Conservation (phyloP, 805 yeast genomes). For the Lachancea dasiensis region DNA sequence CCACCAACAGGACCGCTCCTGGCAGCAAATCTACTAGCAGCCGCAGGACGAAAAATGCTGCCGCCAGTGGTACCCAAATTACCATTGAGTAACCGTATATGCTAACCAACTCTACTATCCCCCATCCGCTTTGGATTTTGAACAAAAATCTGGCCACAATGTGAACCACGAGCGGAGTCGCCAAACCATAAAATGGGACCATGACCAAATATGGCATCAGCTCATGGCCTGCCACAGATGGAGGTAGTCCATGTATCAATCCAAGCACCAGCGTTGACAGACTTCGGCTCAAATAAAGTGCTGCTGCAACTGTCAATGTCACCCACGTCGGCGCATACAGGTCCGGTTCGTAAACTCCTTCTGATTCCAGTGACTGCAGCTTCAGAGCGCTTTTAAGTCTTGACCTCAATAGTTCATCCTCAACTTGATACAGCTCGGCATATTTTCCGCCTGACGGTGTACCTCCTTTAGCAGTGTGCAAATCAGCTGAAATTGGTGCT, state of each 20-base stretch:
- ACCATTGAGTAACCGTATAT: slow-evolving; percentile 81
- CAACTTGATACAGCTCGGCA: slow-evolving; percentile 5
- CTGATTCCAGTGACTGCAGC: background rate
- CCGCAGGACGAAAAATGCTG: slow-evolving; percentile 19
- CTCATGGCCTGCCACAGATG: slow-evolving; percentile 46
- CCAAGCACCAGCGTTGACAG: slow-evolving; percentile 44
- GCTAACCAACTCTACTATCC: slow-evolving; percentile 57
- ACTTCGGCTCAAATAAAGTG: slow-evolving; percentile 70
- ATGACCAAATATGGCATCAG: slow-evolving; percentile 63
- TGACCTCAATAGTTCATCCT: background rate
- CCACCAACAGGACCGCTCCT: background rate
- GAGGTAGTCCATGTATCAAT: slow-evolving; percentile 20
- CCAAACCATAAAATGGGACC: slow-evolving; percentile 69
- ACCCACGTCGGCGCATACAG: slow-evolving; percentile 90
- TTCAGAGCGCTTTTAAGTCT: slow-evolving; percentile 5
- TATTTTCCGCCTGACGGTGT: background rate
- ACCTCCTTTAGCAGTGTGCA: background rate
- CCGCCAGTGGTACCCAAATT: slow-evolving; percentile 80
- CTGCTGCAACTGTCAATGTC: slow-evolving; percentile 70
- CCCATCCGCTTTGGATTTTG: slow-evolving; percentile 44
- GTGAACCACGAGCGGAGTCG: slow-evolving; percentile 56
- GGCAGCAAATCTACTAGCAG: background rate
- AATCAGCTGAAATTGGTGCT: background rate
- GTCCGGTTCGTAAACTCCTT: slow-evolving; percentile 42
- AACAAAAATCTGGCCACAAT: slow-evolving; percentile 45